Conservation (phyloP, 371 early-diverging fungal species). For the Gilbertella persicaria region DNA sequence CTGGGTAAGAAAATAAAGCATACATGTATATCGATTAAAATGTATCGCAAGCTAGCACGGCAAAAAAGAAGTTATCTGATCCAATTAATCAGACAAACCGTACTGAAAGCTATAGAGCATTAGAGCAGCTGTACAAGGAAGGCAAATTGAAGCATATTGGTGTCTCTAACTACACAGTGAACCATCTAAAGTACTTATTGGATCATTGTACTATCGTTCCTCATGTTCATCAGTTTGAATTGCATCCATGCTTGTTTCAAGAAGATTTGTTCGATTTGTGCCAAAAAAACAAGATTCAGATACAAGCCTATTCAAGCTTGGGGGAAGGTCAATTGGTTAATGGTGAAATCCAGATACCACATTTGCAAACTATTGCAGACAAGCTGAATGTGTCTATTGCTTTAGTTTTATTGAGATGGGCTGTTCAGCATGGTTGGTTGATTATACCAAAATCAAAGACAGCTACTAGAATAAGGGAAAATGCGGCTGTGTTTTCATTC, state of each 20-base stretch:
- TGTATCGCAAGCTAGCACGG: constrained; percentile 18
- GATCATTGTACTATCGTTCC: constrained; percentile 64
- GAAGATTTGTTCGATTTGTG: constrained; percentile 36
- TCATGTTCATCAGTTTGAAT: constrained; percentile 76
- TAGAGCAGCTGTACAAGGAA: constrained; percentile 55
- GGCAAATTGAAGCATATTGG: constrained; percentile 66
- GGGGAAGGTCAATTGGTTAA: constrained; percentile 79
- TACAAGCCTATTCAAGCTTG: constrained; percentile 91
- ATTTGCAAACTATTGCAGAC: constrained; percentile 39
- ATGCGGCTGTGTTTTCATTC: constrained; percentile 50
- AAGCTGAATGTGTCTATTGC: constrained; percentile 50
- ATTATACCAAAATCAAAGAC: constrained; percentile 72
- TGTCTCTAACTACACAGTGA: constrained; percentile 73
- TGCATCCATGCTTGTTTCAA: constrained; percentile 62
- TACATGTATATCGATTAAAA: background rate
- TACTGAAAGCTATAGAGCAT: constrained; percentile 56
- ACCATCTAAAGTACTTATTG: constrained; percentile 62
- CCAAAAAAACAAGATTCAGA: constrained; percentile 36
- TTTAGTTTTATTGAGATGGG: constrained; percentile 81
- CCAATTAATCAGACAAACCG: constrained; percentile 61
- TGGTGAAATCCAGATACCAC: constrained; percentile 20
- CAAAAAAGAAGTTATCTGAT: constrained; percentile 36
- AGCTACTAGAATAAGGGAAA: constrained; percentile 53
- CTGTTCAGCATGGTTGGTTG: constrained; percentile 60
- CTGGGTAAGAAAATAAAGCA: constrained; percentile 22